Conservation (phyloP, 768 basidiomycete species). For the Mycena venus region DNA sequence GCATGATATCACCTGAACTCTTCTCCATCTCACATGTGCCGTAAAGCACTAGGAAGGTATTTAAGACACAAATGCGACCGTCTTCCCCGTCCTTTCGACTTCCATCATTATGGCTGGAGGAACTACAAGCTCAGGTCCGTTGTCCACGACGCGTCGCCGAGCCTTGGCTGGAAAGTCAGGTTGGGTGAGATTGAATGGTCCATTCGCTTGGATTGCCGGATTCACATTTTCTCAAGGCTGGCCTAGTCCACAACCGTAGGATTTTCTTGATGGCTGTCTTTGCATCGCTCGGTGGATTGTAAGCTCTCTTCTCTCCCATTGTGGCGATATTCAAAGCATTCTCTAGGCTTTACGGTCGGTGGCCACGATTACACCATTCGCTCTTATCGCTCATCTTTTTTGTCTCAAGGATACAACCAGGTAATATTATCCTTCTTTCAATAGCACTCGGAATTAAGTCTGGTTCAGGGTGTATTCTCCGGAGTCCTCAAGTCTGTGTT, state of each 20-base stretch:
- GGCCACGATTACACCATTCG: constrained; percentile 24
- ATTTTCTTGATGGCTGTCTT: constrained; percentile 80
- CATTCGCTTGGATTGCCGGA: not conserved
- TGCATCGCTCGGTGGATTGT: constrained; percentile 84
- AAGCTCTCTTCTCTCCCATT: constrained; percentile 13
- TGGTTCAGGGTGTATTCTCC: constrained; percentile 78
- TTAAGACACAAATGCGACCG: not conserved
- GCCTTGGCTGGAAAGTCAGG: constrained; percentile 75
- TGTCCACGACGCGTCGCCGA: constrained; percentile 62
- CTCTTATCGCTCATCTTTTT: not conserved
- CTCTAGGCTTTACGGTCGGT: constrained; percentile 71
- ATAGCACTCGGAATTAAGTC: constrained; percentile 10
- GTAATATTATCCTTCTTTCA: constrained; percentile 41
- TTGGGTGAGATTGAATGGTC: constrained; percentile 62
- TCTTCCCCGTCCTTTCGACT: not conserved
- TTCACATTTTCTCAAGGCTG: constrained; percentile 55
- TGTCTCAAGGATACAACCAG: constrained; percentile 73
- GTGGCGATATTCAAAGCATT: not conserved
- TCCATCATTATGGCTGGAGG: constrained; percentile 60
- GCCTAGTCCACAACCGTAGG: constrained; percentile 74
- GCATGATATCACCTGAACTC: not conserved
- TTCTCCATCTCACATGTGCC: constrained; percentile 1
- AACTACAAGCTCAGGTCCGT: constrained; percentile 39
- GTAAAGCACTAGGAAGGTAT: not conserved
- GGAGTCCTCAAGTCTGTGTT: constrained; percentile 71